Percentiles rank a stretch among this genome's conserved stretches.
Evolutionary conservation across 345 rosid genomes (phyloP).

Genomic region (Barbarea vulgaris): DNA sequence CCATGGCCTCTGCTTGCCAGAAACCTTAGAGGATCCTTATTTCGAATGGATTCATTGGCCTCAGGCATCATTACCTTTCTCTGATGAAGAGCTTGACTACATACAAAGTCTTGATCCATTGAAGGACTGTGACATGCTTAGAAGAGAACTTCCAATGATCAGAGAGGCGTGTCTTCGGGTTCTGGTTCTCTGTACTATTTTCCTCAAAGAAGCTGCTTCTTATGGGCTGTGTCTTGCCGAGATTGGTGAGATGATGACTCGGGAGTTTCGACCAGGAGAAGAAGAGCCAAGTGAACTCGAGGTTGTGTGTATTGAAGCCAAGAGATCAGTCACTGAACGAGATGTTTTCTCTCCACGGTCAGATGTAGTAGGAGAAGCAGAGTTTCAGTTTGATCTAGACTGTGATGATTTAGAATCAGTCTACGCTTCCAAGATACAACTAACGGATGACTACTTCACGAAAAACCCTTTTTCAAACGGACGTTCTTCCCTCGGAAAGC

Average conservation of each 20-base stretch:
- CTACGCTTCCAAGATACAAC: constrained; percentile 46
- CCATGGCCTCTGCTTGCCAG: constrained; percentile 97
- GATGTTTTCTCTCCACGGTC: constrained; percentile 61
- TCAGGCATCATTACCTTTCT: constrained; percentile 96
- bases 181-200: constrained; percentile 76
- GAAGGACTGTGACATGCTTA: constrained; percentile 76
- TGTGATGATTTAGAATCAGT: constrained; percentile 61
- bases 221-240: constrained; percentile 85
- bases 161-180: constrained; percentile 90
- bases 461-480: constrained; percentile 52
- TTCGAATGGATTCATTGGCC: constrained; percentile 99
- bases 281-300: constrained; percentile 99
- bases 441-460: constrained; percentile 49
- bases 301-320: constrained; percentile 86
- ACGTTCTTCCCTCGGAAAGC: constrained; percentile 63
- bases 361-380: constrained; percentile 59
- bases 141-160: constrained; percentile 87
- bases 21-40: constrained; percentile 97
- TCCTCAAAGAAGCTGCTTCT: constrained; percentile 87
- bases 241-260: constrained; percentile 99
- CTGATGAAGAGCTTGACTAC: constrained; percentile 91
- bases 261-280: constrained; percentile 80
- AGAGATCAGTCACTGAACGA: constrained; percentile 64
- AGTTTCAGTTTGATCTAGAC: constrained; percentile 78
- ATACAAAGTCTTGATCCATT: constrained; percentile 68